These are phyloP conservation scores for Acidomyces sp. DNA, from an alignment of 495 filamentous ascomycete genomes.

Conservation along the genomic window DNA sequence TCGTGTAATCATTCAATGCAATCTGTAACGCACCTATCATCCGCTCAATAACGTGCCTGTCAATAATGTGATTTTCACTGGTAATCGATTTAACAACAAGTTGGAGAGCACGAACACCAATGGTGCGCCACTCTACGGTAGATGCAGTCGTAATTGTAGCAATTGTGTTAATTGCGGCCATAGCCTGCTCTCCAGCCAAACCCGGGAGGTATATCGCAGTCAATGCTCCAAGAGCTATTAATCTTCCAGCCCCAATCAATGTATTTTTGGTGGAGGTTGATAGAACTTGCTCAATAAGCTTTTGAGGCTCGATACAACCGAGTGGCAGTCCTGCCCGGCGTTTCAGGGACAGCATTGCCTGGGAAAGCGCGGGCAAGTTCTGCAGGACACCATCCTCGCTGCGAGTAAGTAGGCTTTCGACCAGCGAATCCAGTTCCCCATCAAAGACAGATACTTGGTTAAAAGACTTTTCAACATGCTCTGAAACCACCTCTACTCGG, in stretches of 20 bases:
- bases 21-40: conserved; percentile 21
- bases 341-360: conserved; percentile 3
- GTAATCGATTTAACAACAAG: conserved; percentile 1
- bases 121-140: conserved; percentile 16
- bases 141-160: neutral
- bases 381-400: conserved; percentile 10
- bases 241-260: conserved; percentile 8
- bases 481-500: neutral
- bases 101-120: conserved; percentile 8
- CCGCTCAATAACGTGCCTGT: conserved; percentile 8
- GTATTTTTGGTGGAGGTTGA: conserved; percentile 11
- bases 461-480: neutral
- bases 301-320: conserved; percentile 3
- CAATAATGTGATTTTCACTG: neutral
- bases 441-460: neutral
- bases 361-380: neutral
- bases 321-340: neutral
- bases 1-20: conserved; percentile 72
- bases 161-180: neutral
- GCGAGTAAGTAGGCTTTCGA: conserved; percentile 6
- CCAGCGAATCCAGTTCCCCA: conserved; percentile 2
- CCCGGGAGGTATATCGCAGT: conserved; percentile 3
- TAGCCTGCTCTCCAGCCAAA: conserved; percentile 5
- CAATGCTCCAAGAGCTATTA: conserved; percentile 14
- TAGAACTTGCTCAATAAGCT: conserved; percentile 5